Percentiles rank a stretch among this genome's conserved stretches.
Conservation (phyloP, 768 basidiomycete genomes). For the Galerina sulciceps region DNA sequence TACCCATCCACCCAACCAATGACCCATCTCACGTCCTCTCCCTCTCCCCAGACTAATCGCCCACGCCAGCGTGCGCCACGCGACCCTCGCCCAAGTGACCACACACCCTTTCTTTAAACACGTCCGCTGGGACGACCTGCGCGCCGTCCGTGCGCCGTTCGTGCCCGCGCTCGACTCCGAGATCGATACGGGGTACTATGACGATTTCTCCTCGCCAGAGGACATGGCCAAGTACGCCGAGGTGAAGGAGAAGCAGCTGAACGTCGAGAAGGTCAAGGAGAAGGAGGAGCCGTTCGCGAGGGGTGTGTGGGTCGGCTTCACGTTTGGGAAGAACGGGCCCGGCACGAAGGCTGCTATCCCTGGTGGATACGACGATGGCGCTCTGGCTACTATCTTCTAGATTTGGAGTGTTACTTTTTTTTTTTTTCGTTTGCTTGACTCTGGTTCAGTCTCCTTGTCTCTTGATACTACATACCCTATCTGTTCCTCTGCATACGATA, state of each 20-base stretch:
- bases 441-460: neutral
- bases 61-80: conserved; percentile 79
- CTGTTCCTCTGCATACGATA: no score
- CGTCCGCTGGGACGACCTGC: conserved; percentile 79
- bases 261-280: conserved; percentile 91
- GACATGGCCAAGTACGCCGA: conserved; percentile 99
- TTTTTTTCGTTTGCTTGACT: neutral
- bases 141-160: conserved; percentile 82
- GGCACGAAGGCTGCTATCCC: conserved; percentile 48
- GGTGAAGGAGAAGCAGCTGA: conserved; percentile 94
- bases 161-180: conserved; percentile 95
- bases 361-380: conserved; percentile 50
- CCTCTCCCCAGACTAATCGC: conserved; percentile 62
- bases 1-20: neutral
- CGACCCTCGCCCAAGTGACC: conserved; percentile 73
- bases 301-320: conserved; percentile 92
- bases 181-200: conserved; percentile 94
- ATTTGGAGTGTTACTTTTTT: neutral
- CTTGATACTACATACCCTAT: neutral
- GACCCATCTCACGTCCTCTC: conserved; percentile 4
- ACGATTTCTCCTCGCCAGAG: conserved; percentile 84
- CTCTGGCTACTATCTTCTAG: conserved; percentile 66
- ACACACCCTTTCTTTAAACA: conserved; percentile 83
- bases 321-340: conserved; percentile 87
- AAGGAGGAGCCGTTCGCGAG: conserved; percentile 74